A percentile compares a stretch with the other conserved stretches of the same genome.
Conservation (phyloP, 257 asterid genomes). For the Plectranthus barbatus region DNA sequence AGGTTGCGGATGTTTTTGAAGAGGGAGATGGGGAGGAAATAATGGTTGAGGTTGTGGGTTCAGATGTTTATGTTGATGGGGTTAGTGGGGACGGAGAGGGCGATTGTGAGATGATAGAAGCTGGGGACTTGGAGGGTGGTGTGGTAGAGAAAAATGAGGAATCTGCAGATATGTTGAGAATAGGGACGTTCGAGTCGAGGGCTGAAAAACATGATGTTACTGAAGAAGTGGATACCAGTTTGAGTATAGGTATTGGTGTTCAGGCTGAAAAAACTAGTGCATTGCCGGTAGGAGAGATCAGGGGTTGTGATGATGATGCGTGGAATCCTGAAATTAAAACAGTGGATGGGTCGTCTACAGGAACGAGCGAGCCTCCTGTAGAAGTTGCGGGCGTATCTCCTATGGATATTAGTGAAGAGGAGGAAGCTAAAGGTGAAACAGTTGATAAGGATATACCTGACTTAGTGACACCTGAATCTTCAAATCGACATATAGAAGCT, state of each 20-base stretch:
- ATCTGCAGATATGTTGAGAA: slow-evolving; percentile 8
- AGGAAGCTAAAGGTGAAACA: slow-evolving; percentile 9
- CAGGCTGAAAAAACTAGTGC: slow-evolving; percentile 13
- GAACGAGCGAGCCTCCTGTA: neutral
- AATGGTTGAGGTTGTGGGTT: slow-evolving; percentile 81
- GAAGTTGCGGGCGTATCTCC: slow-evolving; percentile 11
- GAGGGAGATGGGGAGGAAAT: slow-evolving; percentile 57
- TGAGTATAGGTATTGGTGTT: slow-evolving; percentile 13
- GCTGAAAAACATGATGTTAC: slow-evolving; percentile 16
- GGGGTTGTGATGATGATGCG: slow-evolving; percentile 24
- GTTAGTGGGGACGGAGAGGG: slow-evolving; percentile 33
- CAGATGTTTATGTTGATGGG: slow-evolving; percentile 80
- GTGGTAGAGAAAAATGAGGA: slow-evolving; percentile 20
- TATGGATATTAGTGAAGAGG: slow-evolving; percentile 14
- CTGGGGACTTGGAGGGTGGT: slow-evolving; percentile 22
- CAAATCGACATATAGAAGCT: slow-evolving; percentile 22
- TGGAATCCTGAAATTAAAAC: slow-evolving; percentile 35
- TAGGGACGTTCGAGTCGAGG: slow-evolving; percentile 13
- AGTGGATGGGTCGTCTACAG: slow-evolving; percentile 15
- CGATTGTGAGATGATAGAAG: slow-evolving; percentile 6
- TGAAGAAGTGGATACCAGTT: slow-evolving; percentile 16
- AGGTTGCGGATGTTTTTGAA: slow-evolving; percentile 25
- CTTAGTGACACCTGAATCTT: slow-evolving; percentile 9
- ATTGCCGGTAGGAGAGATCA: slow-evolving; percentile 10
- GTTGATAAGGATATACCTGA: slow-evolving; percentile 17